These are phyloP conservation scores for Colletotrichum brevisporum DNA, from an alignment of 2,329 filamentous ascomycete species.

Conservation along the genomic window DNA sequence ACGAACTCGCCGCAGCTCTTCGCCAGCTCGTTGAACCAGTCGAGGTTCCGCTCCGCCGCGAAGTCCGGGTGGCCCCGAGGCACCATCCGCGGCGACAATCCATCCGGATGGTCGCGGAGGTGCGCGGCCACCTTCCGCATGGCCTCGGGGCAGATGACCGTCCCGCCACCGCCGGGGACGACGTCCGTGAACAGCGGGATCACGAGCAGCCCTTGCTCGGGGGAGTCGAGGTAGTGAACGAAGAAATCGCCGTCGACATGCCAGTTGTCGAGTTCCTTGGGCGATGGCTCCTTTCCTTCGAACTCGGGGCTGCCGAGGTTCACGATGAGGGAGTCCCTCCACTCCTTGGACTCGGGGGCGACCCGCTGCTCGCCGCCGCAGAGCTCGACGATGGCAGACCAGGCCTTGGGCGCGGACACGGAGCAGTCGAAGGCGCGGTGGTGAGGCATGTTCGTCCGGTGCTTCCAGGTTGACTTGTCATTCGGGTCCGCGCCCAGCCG, in stretches of 20 bases:
- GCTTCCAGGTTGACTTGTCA: constrained; percentile 76
- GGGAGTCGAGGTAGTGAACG: constrained; percentile 78
- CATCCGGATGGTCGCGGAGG: constrained; percentile 73
- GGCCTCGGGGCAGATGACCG: constrained; percentile 73
- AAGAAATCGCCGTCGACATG: constrained; percentile 83
- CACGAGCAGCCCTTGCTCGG: constrained; percentile 77
- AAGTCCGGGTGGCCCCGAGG: constrained; percentile 66
- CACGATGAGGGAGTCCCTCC: constrained; percentile 78
- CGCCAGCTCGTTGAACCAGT: constrained; percentile 60
- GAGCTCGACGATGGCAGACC: constrained; percentile 76
- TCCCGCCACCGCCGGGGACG: constrained; percentile 71
- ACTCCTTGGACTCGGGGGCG: constrained; percentile 62
- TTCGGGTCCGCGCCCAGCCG: constrained; percentile 74
- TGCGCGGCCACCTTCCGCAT: constrained; percentile 71
- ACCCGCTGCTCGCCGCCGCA: constrained; percentile 74
- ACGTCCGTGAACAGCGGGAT: constrained; percentile 79
- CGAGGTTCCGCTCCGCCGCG: constrained; percentile 55
- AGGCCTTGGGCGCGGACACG: constrained; percentile 74
- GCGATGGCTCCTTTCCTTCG: constrained; percentile 64
- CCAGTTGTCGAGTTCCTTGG: constrained; percentile 70
- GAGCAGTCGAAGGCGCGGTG: constrained; percentile 68
- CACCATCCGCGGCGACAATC: constrained; percentile 76
- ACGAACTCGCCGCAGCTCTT: constrained; percentile 62
- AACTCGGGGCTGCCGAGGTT: constrained; percentile 73
- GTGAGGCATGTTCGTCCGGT: constrained; percentile 74